Evolutionary conservation across 352 stramenopile genomes (phyloP), one percentile per base, ranked within the genome.

Genomic region (Globisporangium echinulatum): DNA sequence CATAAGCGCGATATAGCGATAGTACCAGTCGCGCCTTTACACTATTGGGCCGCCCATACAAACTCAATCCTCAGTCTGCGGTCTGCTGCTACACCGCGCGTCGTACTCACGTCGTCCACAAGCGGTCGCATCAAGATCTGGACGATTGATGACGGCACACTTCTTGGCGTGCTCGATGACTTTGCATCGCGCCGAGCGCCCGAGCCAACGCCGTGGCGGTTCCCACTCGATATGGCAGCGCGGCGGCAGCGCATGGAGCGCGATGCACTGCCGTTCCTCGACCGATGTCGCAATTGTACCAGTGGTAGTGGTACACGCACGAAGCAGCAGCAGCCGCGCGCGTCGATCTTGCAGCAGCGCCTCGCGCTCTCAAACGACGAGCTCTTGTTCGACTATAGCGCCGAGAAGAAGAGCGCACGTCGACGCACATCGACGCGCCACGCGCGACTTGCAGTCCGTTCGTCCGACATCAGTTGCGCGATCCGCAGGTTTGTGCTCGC

Each of bases 41-140:
- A 25, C 25, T 25, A 25, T 2, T 25, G 25, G 25, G 25, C 25
- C 25, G 25, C 25, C 25, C 25, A 25, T 25, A 25, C 25, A 25
- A 25, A 25, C 25, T 25, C 25, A 2, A 25, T 25, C 25, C 25
- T 25, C 25, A 25, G 39, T 5, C 19, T 7, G 38, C 25, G 4
- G 11, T 15, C 10, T 36, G 42, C 25, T 14, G 42, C 54, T 9
- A 13, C 37, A 1, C 74, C 74, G 15, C 40, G 59, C 11, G 70
- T 81, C 14, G 42, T 87, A 25, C 58, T 91, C 0, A 82, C 77
- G 42, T 82, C 79, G 2, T 82, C 70, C 5, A 52, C 58, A 1
- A 72, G 66, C 44, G 82, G 82, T 6, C 77, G 85, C 51, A 73
- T 92, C 51, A 85, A 86, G 48, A 51, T 85, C 11, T 91, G 82